A percentile compares a stretch with the other conserved stretches of the same genome.
Evolutionary conservation across 1,284 basidiomycete genomes (phyloP).

Genomic region (Fomitopsis betulina): DNA sequence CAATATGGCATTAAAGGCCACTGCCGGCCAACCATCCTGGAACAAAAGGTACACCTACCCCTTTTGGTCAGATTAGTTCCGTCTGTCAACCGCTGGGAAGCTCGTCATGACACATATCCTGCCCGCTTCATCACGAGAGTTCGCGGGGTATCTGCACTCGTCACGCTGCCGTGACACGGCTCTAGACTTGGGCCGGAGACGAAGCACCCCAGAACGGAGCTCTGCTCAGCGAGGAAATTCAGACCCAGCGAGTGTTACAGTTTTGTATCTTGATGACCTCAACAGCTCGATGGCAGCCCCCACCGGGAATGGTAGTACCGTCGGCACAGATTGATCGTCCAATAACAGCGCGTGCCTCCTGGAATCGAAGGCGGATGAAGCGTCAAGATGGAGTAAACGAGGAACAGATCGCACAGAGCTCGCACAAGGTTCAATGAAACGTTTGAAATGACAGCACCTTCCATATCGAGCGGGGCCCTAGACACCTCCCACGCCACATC

Average conservation of each 20-base stretch:
- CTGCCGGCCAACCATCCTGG: not conserved
- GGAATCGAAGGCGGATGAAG: not conserved
- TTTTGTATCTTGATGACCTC: not conserved
- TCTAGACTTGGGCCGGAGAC: not conserved
- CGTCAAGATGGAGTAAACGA: not conserved
- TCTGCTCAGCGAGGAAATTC: not conserved
- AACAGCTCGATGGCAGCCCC: not conserved
- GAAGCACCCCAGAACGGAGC: not conserved
- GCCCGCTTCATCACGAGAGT: not conserved
- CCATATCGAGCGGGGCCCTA: not conserved
- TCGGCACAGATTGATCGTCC: not conserved
- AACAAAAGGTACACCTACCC: not conserved
- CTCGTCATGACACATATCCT: not conserved
- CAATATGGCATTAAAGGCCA: too few relatives aligned
- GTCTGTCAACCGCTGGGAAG: not conserved
- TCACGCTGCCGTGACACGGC: not conserved
- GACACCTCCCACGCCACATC: conserved; percentile 5
- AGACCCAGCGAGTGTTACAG: not conserved
- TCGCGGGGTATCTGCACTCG: not conserved
- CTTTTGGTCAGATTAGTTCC: not conserved
- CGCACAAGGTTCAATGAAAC: conserved; percentile 1
- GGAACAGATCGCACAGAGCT: not conserved
- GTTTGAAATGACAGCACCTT: conserved; percentile 2
- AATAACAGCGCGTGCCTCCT: not conserved
- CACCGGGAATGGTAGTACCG: not conserved